Percentiles rank a stretch among this genome's conserved stretches.
Conservation (phyloP, 1,284 basidiomycete genomes). For the Ustanciosporium gigantosporum region DNA sequence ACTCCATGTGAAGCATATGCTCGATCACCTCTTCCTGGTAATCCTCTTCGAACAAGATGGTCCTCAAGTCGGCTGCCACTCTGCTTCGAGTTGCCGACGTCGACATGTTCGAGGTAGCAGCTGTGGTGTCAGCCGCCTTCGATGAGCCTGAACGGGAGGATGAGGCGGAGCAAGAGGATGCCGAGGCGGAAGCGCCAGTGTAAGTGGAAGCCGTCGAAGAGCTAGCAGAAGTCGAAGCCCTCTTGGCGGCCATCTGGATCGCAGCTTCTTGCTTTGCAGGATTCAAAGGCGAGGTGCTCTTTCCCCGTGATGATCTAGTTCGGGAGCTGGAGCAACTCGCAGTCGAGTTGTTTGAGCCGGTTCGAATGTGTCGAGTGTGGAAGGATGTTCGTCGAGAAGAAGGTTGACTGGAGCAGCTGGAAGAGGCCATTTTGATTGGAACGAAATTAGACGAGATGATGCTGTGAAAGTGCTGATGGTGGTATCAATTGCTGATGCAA, state of each 20-base stretch:
- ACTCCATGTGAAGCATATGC: constrained; percentile 97
- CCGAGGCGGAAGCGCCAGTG: no score
- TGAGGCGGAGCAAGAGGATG: constrained; percentile 14
- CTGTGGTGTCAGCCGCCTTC: constrained; percentile 27
- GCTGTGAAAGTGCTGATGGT: no score
- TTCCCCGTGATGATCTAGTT: constrained; percentile 26
- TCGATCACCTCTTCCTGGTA: constrained; percentile 87
- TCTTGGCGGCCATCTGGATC: constrained; percentile 32
- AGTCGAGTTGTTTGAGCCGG: constrained; percentile 25
- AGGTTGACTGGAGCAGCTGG: constrained; percentile 12
- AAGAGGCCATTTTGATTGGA: constrained; percentile 31
- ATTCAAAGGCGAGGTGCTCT: constrained; percentile 29
- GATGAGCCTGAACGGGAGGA: constrained; percentile 2
- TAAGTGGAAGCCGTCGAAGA: constrained; percentile 13
- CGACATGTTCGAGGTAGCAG: constrained; percentile 23
- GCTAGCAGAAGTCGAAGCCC: constrained; percentile 18
- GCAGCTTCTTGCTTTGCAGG: constrained; percentile 30
- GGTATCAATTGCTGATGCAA: no score
- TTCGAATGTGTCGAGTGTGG: constrained; percentile 16
- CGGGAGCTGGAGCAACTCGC: constrained; percentile 19
- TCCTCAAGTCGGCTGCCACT: constrained; percentile 21
- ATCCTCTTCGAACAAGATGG: constrained; percentile 74
- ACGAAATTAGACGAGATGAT: no score
- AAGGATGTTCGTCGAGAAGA: constrained; percentile 25
- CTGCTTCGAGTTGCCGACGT: constrained; percentile 8